Base-by-base conservation (phyloP, 805 yeast genomes). In the Myxozyma sirexii region DNA sequence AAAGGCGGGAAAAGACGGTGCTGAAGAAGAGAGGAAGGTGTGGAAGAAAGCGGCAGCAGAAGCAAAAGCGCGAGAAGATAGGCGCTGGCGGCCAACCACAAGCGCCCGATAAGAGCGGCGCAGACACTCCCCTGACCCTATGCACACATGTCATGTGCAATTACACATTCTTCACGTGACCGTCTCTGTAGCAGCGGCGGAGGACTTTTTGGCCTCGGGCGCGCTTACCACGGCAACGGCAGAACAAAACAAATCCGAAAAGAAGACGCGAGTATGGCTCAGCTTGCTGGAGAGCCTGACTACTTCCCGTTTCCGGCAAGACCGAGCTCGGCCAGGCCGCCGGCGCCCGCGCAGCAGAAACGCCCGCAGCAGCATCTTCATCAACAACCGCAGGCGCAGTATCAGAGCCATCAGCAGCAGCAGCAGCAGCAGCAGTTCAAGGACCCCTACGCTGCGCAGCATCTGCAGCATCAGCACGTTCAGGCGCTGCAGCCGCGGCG, bases 291-390 rank as follows among this genome's bases (percentile, higher is more conserved):
- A 23, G 41, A 54, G 53, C 17, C 54, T 6, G 62, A 57, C 39
- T 61, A 56, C 47, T 61, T 56, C 43, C 65, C 65, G 26, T 61
- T 61, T 37, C 65, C 65, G 42, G n/a, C 57, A 2, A 47, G 65
- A 21, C 65, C 65, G 29, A 38, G 37, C 13, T 26, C 33, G 19
- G 46, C 21, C 21, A n/a, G 27, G 3, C 42, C 42, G 8, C 42
- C 13, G 42, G 21, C 13, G 42, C 19, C 2, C 19, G 3, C 13
- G 37, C 37, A 33, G 37, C 42, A 38, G 42, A 7, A 4, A 31
- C 35, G 15, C n/a, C 37, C 12, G 3, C 37, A 2, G 12, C 37
- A 33, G 15, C 37, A 33, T 4, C 37, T 12, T 3, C 37, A 33
- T 3, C 37, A 33, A 4, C 45, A 12, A 17, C 3, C 12, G 45